These are phyloP conservation scores for Takashimella koratensis DNA, from an alignment of 1,284 basidiomycete genomes.

Conservation along the genomic window DNA sequence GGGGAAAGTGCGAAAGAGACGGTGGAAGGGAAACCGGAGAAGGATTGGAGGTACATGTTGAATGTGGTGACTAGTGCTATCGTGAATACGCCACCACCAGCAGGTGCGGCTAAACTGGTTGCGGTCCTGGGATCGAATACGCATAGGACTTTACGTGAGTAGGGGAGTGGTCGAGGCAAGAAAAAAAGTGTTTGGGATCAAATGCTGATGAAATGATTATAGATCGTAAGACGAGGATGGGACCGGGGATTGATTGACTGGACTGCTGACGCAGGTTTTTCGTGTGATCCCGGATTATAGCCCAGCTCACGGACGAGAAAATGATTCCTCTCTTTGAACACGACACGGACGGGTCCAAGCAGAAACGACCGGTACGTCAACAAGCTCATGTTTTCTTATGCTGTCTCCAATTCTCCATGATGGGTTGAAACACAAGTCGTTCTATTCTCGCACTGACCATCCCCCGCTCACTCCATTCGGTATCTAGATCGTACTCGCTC, in stretches of 20 bases:
- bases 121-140: constrained; percentile 72
- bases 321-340: constrained; percentile 80
- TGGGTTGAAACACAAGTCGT: too few species aligned
- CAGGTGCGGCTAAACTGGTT: constrained; percentile 74
- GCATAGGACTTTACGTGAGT: constrained; percentile 60
- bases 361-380: background rate
- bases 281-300: too few species aligned
- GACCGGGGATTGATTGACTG: constrained; percentile 1
- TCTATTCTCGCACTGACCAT: too few species aligned
- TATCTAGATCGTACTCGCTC: constrained; percentile 53
- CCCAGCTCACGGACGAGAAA: constrained; percentile 63
- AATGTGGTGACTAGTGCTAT: constrained; percentile 56
- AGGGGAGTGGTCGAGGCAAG: too few species aligned
- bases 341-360: constrained; percentile 69
- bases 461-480: too few species aligned
- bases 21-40: constrained; percentile 54
- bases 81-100: constrained; percentile 63
- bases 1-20: constrained; percentile 33
- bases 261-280: too few species aligned
- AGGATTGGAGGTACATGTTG: constrained; percentile 81
- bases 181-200: background rate
- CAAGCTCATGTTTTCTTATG: too few species aligned
- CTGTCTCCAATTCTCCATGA: too few species aligned
- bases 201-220: background rate
- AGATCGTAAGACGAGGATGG: background rate